Evolutionary conservation across 1,284 basidiomycete genomes (phyloP), one percentile per base, ranked within the genome.

Genomic region (Acaromyces ingoldii): DNA sequence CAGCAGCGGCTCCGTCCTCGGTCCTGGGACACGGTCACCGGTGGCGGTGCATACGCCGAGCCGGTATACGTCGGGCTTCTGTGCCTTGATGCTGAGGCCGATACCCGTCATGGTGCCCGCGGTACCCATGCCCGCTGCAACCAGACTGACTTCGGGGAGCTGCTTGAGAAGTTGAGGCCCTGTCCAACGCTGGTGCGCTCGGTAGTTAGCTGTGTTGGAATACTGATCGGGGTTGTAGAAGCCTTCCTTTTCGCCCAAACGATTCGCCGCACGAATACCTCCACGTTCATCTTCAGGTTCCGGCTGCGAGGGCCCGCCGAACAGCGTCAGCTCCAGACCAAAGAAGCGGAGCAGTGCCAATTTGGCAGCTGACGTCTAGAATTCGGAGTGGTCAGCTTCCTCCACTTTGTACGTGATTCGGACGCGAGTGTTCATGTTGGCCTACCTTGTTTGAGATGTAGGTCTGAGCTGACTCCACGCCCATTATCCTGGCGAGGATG

Each of bases 51-150:
- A 55, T 5, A 63, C 62, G 13, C 62, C 62, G 25, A 64, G 26
- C 7, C 52, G 26, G 10, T 60, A 46, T n/a, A 59, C 43, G 6
- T 48, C 34, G 0, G 48, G 57, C 6, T 25, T 37, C 0, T 31
- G 31, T 26, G 30, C 28, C 31, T 59, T 62, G 29, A 64, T 21
- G 5, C 46, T 22, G 5, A 36, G 53, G 3, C 52, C 59, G 0
- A 60, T 64, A 5, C 62, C 62, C 17, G 62, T 64, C 47, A 64
- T 58, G 22, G 62, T 64, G 11, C 62, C 62, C 9, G 49, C 55
- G 1, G 62, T 64, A 2, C 62, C 62, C 57, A 62, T 63, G 3
- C 60, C 58, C 1, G 44, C 59, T 2, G 49, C 53, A 30, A 64
- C 58, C 2, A 64, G 49, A 36, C 58, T 55, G 42, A 64, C 62